These are phyloP conservation scores for Trichoderma afroharzianum DNA, from an alignment of 2,329 filamentous ascomycete species.

Conservation along the genomic window DNA sequence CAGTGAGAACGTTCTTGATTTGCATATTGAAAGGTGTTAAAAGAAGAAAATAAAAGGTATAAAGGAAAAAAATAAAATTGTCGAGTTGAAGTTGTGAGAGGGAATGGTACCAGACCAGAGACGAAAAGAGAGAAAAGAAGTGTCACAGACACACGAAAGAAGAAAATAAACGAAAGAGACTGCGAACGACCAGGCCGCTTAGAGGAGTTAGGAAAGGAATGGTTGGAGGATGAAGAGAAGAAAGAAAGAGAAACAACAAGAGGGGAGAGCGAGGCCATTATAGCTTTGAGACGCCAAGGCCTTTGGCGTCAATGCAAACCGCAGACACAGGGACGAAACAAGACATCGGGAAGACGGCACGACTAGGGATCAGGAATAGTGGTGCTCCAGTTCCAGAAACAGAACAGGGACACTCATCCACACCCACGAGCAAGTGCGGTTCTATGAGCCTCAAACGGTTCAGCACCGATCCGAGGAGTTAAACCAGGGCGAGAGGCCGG, in stretches of 20 bases:
- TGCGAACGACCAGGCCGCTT: slow-evolving; percentile 15
- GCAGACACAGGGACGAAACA: slow-evolving; percentile 31
- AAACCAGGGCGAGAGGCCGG: background rate
- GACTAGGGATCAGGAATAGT: slow-evolving; percentile 21
- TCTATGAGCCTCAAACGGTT: slow-evolving; percentile 12
- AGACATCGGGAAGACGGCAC: slow-evolving; percentile 27
- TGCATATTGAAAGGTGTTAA: slow-evolving; percentile 43
- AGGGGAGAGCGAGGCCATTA: slow-evolving; percentile 24
- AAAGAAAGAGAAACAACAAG: slow-evolving; percentile 29
- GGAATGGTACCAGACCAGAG: slow-evolving; percentile 42
- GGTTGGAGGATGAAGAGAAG: slow-evolving; percentile 31
- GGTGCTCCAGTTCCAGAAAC: slow-evolving; percentile 12
- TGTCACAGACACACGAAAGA: slow-evolving; percentile 37
- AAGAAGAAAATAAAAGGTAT: background rate
- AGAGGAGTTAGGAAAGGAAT: slow-evolving; percentile 30
- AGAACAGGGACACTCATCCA: slow-evolving; percentile 2
- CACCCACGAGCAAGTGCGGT: background rate
- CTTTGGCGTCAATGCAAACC: slow-evolving; percentile 36
- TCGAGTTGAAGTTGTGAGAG: slow-evolving; percentile 25
- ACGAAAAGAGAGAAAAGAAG: slow-evolving; percentile 46
- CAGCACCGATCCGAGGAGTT: background rate
- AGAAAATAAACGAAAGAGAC: slow-evolving; percentile 26
- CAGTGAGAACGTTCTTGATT: slow-evolving; percentile 47
- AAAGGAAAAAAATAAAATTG: slow-evolving; percentile 26
- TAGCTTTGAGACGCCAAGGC: slow-evolving; percentile 38